phyloP scores from a whole-genome alignment of 208 protist species.

The Leishmania tropica region DNA sequence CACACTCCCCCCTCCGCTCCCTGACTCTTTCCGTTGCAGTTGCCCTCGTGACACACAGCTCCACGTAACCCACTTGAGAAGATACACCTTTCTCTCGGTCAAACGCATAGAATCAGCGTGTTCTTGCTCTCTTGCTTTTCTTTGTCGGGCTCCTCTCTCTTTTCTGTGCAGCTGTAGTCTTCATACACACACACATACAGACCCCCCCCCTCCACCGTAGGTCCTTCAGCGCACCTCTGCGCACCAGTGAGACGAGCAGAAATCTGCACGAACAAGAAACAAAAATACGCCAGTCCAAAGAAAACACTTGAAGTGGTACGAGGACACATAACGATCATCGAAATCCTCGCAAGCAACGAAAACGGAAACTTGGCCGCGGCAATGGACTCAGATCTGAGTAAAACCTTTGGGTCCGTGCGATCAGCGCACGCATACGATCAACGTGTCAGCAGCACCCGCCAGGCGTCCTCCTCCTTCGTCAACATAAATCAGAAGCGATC shows the following conservation, averaged over 20 bases:
- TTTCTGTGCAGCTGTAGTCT: not conserved
- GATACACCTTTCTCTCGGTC: not conserved
- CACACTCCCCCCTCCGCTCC: not conserved
- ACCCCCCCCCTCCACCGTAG: not conserved
- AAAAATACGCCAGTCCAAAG: not conserved
- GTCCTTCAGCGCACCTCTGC: not conserved
- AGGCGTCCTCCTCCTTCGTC: conserved; percentile 42
- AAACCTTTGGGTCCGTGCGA: conserved; percentile 14
- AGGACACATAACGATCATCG: not conserved
- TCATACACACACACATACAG: not conserved
- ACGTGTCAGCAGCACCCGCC: conserved; percentile 13
- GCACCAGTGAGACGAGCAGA: not conserved
- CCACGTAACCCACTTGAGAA: not conserved
- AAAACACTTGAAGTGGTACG: not conserved
- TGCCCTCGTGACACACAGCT: not conserved
- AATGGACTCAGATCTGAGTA: conserved; percentile 22
- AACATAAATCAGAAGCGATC: conserved; percentile 47
- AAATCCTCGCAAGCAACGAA: not conserved
- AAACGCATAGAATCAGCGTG: not conserved
- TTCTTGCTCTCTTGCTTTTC: not conserved
- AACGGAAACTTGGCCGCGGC: not conserved
- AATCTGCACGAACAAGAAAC: not conserved
- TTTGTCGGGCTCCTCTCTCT: not conserved
- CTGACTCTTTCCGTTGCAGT: not conserved
- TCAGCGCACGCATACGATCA: conserved; percentile 31